These are phyloP conservation scores for Lumnitzera racemosa DNA, from an alignment of 345 rosid genomes.

Conservation along the genomic window DNA sequence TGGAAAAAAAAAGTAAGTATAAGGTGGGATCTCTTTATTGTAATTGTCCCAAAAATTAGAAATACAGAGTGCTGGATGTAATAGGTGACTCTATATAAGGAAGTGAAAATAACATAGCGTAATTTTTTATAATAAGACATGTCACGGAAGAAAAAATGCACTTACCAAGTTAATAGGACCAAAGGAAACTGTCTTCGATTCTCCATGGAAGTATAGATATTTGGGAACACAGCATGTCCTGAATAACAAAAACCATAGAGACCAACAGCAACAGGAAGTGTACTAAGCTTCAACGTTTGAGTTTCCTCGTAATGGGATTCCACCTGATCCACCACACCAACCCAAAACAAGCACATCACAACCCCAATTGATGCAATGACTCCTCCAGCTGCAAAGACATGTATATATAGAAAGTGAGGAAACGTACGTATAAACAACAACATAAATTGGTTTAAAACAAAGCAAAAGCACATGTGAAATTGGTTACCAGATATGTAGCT, in stretches of 20 bases:
- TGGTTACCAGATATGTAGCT: slow-evolving; percentile 80
- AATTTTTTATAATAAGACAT: not conserved
- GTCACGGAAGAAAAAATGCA: not conserved
- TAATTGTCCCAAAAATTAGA: too few relatives aligned
- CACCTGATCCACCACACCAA: slow-evolving; percentile 69
- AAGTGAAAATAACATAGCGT: not conserved
- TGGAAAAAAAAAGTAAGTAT: too few relatives aligned
- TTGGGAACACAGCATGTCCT: slow-evolving; percentile 97
- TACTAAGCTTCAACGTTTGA: slow-evolving; percentile 41
- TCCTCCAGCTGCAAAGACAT: slow-evolving; percentile 61
- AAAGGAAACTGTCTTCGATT: slow-evolving; percentile 60
- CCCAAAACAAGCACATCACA: slow-evolving; percentile 86
- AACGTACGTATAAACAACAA: too few relatives aligned
- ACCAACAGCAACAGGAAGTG: slow-evolving; percentile 87
- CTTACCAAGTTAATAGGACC: slow-evolving; percentile 67
- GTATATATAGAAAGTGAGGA: too few relatives aligned
- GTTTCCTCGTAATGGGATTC: slow-evolving; percentile 64
- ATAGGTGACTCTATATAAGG: too few relatives aligned
- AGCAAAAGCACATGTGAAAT: not conserved
- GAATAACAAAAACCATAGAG: slow-evolving; percentile 93
- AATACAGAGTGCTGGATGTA: too few relatives aligned
- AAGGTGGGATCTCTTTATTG: too few relatives aligned
- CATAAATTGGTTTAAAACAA: not conserved
- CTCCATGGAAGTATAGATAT: slow-evolving; percentile 90
- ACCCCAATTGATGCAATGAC: slow-evolving; percentile 79